These are phyloP conservation scores for Cladosporium sp. DNA, from an alignment of 2,329 filamentous ascomycete genomes.

Conservation along the genomic window DNA sequence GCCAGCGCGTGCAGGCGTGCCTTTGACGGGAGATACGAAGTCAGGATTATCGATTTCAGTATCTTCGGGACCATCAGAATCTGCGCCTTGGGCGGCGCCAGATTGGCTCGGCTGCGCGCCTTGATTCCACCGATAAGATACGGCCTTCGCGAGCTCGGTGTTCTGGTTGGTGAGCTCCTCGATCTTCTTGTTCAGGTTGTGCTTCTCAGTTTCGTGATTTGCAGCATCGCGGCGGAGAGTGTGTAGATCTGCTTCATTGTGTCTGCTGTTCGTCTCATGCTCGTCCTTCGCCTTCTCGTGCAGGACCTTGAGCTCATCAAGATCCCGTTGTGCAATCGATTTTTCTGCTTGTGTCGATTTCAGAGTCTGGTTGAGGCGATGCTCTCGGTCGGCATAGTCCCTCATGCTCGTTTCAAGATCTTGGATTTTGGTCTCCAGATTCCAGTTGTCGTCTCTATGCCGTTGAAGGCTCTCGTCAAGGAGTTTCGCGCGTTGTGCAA, in stretches of 20 bases:
- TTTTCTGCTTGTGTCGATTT: constrained; percentile 71
- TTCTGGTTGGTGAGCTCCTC: constrained; percentile 87
- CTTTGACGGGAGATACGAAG: constrained; percentile 75
- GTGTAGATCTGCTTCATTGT: constrained; percentile 84
- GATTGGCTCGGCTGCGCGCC: constrained; percentile 38
- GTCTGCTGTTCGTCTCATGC: constrained; percentile 69
- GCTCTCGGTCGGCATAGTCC: constrained; percentile 76
- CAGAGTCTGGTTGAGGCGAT: constrained; percentile 71
- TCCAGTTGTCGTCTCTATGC: constrained; percentile 99
- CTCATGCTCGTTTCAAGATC: constrained; percentile 70
- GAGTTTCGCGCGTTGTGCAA: constrained; percentile 73
- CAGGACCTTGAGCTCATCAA: constrained; percentile 81
- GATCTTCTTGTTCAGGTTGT: constrained; percentile 75
- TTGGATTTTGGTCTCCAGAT: constrained; percentile 85
- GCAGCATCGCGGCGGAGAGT: constrained; percentile 75
- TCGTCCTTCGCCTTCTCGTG: constrained; percentile 80
- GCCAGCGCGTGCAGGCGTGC: constrained; percentile 75
- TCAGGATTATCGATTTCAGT: constrained; percentile 84
- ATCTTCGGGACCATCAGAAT: constrained; percentile 52
- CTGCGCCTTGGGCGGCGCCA: constrained; percentile 49
- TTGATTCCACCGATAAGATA: constrained; percentile 62
- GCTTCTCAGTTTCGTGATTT: constrained; percentile 72
- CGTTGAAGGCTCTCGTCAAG: constrained; percentile 92
- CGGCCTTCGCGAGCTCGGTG: constrained; percentile 79
- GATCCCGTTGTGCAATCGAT: constrained; percentile 70